A percentile compares a stretch with the other conserved stretches of the same genome.
These are phyloP conservation scores for Phylloporus sp. DNA, from an alignment of 768 basidiomycete species.

Conservation along the genomic window DNA sequence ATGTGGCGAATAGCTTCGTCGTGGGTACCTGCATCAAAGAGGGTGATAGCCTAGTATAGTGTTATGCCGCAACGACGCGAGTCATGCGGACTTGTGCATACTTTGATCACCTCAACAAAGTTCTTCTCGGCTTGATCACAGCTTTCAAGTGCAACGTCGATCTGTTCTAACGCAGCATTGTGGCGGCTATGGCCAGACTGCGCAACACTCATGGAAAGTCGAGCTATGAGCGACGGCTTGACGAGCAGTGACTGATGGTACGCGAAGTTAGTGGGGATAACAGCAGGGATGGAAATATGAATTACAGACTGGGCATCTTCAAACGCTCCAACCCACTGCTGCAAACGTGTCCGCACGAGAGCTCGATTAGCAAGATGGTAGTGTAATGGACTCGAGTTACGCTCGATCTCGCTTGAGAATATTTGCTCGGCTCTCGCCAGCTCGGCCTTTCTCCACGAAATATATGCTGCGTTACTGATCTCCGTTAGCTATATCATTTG, in stretches of 20 bases:
- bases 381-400: not conserved
- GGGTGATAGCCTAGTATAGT: slow-evolving; percentile 5
- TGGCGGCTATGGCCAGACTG: not conserved
- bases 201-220: slow-evolving; percentile 7
- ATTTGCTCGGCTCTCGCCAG: slow-evolving; percentile 9
- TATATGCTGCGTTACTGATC: slow-evolving; percentile 7
- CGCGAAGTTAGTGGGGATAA: not conserved
- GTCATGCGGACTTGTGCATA: not conserved
- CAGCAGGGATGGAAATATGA: not conserved
- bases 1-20: slow-evolving; percentile 1
- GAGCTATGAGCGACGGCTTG: slow-evolving; percentile 6
- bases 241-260: slow-evolving; percentile 5
- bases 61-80: not conserved
- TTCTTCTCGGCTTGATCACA: slow-evolving; percentile 2
- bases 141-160: slow-evolving; percentile 1
- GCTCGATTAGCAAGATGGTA: slow-evolving; percentile 13
- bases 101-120: slow-evolving; percentile 13
- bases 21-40: slow-evolving; percentile 4
- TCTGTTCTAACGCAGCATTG: not conserved
- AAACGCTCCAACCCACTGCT: slow-evolving; percentile 9
- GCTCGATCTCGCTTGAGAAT: slow-evolving; percentile 14
- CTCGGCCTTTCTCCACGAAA: slow-evolving; percentile 5
- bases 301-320: slow-evolving; percentile 12
- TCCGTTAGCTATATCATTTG: slow-evolving; percentile 9
- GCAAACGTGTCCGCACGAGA: slow-evolving; percentile 7